Percentiles rank a stretch among this genome's conserved stretches.
These are phyloP conservation scores for Trametes pubescens DNA, from an alignment of 1,284 basidiomycete genomes.

Conservation along the genomic window DNA sequence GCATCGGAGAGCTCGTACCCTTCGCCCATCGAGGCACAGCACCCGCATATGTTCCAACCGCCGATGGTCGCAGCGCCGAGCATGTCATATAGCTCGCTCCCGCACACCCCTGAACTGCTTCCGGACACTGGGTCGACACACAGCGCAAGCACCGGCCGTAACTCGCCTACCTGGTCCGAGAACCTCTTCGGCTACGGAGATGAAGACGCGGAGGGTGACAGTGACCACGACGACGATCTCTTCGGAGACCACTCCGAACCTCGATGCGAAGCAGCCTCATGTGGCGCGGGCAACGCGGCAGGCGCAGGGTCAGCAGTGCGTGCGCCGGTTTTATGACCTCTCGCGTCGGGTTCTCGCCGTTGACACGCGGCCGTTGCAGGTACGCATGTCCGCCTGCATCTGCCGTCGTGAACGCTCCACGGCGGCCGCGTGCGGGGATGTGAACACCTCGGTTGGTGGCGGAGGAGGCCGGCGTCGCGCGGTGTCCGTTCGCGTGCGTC, in stretches of 20 bases:
- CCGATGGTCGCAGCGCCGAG: not conserved
- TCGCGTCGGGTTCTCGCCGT: constrained; percentile 13
- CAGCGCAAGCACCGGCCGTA: constrained; percentile 1
- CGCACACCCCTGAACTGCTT: constrained; percentile 23
- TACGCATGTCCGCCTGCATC: not conserved
- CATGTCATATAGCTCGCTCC: constrained; percentile 1
- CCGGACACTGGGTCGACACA: constrained; percentile 10
- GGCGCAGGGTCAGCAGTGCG: constrained; percentile 20
- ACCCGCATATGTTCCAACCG: constrained; percentile 1
- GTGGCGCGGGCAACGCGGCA: not conserved
- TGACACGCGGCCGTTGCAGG: constrained; percentile 15
- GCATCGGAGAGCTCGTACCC: constrained; percentile 6
- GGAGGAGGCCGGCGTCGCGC: not conserved
- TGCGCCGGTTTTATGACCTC: constrained; percentile 12
- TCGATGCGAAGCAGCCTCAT: not conserved
- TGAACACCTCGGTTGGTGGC: not conserved
- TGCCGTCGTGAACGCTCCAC: too few species aligned
- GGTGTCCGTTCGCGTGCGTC: not conserved
- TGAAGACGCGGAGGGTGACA: constrained; percentile 5
- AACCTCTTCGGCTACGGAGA: constrained; percentile 20
- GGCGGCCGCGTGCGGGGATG: not conserved
- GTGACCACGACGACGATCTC: constrained; percentile 15
- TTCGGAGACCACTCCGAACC: constrained; percentile 11
- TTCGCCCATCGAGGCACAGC: not conserved
- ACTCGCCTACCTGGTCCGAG: constrained; percentile 23